A percentile compares a stretch with the other conserved stretches of the same genome.
Conservation (phyloP, 2,329 filamentous ascomycete genomes). For the Chaetomium strumarium region DNA sequence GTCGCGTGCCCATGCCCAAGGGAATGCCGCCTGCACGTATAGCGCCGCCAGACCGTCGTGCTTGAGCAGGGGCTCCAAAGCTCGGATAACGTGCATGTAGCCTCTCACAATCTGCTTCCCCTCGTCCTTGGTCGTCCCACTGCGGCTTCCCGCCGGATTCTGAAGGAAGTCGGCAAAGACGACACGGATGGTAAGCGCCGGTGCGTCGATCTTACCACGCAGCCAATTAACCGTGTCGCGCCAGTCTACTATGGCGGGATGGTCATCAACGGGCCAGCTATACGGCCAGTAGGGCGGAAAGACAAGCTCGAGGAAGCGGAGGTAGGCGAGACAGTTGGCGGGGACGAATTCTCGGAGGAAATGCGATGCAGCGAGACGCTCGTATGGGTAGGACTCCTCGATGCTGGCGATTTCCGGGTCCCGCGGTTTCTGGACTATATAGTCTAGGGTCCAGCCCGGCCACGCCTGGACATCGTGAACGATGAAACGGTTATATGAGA, state of each 20-base stretch:
- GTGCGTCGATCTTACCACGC: neutral
- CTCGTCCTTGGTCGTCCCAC: neutral
- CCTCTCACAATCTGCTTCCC: neutral
- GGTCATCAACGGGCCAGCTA: conserved; percentile 1
- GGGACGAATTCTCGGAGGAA: conserved; percentile 7
- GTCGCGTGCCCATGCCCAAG: neutral
- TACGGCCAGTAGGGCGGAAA: conserved; percentile 7
- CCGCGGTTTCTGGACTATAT: too few relatives aligned
- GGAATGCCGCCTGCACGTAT: neutral
- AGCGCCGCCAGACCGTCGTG: neutral
- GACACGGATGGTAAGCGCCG: conserved; percentile 7
- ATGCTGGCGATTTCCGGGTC: neutral
- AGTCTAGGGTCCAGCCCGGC: too few relatives aligned
- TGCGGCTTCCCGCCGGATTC: neutral
- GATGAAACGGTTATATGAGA: neutral
- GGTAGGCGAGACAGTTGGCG: conserved; percentile 1
- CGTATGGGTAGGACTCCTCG: neutral
- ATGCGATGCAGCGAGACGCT: neutral
- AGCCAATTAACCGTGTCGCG: conserved; percentile 1
- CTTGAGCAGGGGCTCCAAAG: neutral
- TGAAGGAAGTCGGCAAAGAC: neutral
- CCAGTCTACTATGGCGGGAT: conserved; percentile 3
- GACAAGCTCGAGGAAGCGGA: too few relatives aligned
- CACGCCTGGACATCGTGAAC: neutral
- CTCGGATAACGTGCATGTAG: neutral